Evolutionary conservation across 2,329 filamentous ascomycete genomes (phyloP).

Genomic region (Pseudocercospora fuligena): DNA sequence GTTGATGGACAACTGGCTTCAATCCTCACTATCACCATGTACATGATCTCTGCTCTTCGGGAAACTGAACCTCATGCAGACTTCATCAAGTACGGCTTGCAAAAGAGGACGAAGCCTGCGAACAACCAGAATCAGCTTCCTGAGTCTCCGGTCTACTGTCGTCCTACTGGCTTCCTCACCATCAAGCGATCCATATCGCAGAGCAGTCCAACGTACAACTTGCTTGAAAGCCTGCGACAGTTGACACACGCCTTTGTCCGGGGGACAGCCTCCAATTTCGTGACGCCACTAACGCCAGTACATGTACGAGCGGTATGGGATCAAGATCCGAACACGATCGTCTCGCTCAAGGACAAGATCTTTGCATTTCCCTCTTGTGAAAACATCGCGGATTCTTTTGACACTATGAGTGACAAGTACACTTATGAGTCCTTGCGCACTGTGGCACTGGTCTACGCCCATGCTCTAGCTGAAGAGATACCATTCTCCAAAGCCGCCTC

Average conservation of each 20-base stretch:
- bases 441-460: conserved; percentile 35
- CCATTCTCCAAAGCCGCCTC: conserved; percentile 34
- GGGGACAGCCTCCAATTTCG: conserved; percentile 3
- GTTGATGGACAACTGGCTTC: conserved; percentile 33
- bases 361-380: conserved; percentile 21
- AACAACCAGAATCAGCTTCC: conserved; percentile 22
- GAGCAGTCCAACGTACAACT: conserved; percentile 21
- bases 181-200: conserved; percentile 20
- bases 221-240: conserved; percentile 27
- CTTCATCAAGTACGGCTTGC: conserved; percentile 24
- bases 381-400: conserved; percentile 20
- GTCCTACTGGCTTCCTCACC: conserved; percentile 24
- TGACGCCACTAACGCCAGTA: conserved; percentile 14
- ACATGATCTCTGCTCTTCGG: conserved; percentile 29
- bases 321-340: conserved; percentile 12
- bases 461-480: conserved; percentile 32
- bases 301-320: conserved; percentile 14
- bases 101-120: conserved; percentile 13
- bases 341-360: conserved; percentile 22
- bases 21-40: conserved; percentile 35
- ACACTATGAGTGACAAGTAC: conserved; percentile 23
- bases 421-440: conserved; percentile 39
- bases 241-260: conserved; percentile 27
- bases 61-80: conserved; percentile 29
- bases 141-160: conserved; percentile 31